Percentiles rank a stretch among this genome's conserved stretches.
Conservation (phyloP, 2,329 filamentous ascomycete species). For the Monosporascus sp. region DNA sequence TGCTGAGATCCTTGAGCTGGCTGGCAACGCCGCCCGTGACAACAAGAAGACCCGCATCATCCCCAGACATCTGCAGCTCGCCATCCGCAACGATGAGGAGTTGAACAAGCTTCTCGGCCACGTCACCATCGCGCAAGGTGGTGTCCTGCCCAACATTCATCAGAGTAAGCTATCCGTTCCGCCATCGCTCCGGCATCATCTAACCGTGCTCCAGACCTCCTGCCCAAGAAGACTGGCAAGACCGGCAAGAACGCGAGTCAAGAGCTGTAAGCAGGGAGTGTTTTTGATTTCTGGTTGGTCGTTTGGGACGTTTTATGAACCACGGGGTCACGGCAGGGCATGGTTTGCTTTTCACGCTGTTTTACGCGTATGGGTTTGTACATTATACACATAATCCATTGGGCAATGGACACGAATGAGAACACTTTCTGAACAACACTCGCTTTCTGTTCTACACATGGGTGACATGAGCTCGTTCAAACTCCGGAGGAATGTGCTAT, state of each 20-base stretch:
- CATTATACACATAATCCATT: slow-evolving; percentile 58
- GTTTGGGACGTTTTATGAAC: slow-evolving; percentile 70
- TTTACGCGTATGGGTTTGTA: slow-evolving; percentile 62
- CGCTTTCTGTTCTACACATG: background rate
- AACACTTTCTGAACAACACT: slow-evolving; percentile 41
- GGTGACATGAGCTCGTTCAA: background rate
- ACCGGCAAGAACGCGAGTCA: slow-evolving; percentile 86
- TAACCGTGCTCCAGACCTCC: slow-evolving; percentile 66
- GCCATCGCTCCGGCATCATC: slow-evolving; percentile 15
- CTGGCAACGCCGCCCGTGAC: slow-evolving; percentile 96
- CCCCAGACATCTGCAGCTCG: slow-evolving; percentile 95
- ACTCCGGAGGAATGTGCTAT: background rate
- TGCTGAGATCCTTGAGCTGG: slow-evolving; percentile 97
- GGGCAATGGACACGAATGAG: slow-evolving; percentile 62
- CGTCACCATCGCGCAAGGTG: slow-evolving; percentile 94
- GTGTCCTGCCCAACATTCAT: slow-evolving; percentile 96
- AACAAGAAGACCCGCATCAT: slow-evolving; percentile 99
- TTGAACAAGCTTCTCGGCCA: slow-evolving; percentile 97
- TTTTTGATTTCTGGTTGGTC: slow-evolving; percentile 58
- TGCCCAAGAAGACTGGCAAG: slow-evolving; percentile 99
- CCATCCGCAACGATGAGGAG: slow-evolving; percentile 99
- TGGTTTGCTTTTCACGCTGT: slow-evolving; percentile 49
- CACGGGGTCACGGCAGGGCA: slow-evolving; percentile 75
- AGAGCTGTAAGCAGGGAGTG: slow-evolving; percentile 69
- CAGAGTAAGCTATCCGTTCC: slow-evolving; percentile 66